These are phyloP conservation scores for Scheffersomyces parashehatae DNA, from an alignment of 1,139 yeast genomes.

Conservation along the genomic window DNA sequence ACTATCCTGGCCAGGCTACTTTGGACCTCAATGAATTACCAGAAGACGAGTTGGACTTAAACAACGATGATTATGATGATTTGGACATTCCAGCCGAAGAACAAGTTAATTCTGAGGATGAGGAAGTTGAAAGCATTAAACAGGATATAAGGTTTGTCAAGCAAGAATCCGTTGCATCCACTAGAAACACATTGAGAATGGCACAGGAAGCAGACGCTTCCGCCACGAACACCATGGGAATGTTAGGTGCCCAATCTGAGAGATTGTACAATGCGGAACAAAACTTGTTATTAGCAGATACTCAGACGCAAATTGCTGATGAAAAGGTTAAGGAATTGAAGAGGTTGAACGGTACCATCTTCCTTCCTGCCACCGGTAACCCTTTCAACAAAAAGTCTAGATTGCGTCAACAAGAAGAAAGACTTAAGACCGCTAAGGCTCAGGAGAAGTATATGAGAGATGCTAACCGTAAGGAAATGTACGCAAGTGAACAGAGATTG, in stretches of 20 bases:
- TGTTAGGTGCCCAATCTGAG: constrained; percentile 91
- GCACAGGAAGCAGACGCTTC: constrained; percentile 92
- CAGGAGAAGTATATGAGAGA: constrained; percentile 57
- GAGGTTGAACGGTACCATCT: constrained; percentile 77
- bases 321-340: constrained; percentile 80
- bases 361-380: constrained; percentile 77
- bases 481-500: constrained; percentile 48
- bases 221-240: constrained; percentile 86
- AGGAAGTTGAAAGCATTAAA: constrained; percentile 86
- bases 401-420: constrained; percentile 72
- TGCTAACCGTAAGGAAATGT: constrained; percentile 42
- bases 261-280: constrained; percentile 78
- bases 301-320: constrained; percentile 81
- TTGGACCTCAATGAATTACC: constrained; percentile 40
- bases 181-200: constrained; percentile 82
- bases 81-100: constrained; percentile 47
- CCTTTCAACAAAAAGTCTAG: constrained; percentile 87
- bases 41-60: constrained; percentile 44
- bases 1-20: constrained; percentile 14
- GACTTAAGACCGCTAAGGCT: constrained; percentile 63
- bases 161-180: constrained; percentile 82
- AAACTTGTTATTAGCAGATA: constrained; percentile 72
- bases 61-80: constrained; percentile 34
- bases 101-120: constrained; percentile 61
- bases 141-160: constrained; percentile 83